phyloP scores from a whole-genome alignment of 2,329 filamentous ascomycete genomes.

The Apiospora aurea region DNA sequence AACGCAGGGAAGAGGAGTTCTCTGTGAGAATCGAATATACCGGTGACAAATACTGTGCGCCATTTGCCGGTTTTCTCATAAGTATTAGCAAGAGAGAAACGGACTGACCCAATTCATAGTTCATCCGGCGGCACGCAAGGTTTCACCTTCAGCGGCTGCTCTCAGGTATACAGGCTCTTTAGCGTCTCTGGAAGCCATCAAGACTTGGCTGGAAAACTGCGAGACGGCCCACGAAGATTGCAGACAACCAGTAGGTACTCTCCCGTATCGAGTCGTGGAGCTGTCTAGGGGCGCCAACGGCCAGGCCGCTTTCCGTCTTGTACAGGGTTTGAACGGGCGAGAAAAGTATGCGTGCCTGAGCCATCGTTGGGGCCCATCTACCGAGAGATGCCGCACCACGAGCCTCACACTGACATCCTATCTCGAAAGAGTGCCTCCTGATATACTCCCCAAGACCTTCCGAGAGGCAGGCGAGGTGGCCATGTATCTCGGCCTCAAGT shows the following conservation, averaged over 20 bases:
- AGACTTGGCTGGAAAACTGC: neutral
- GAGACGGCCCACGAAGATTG: neutral
- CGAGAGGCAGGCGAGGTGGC: constrained; percentile 21
- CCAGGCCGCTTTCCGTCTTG: neutral
- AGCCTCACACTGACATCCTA: neutral
- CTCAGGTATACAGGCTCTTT: neutral
- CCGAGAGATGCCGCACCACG: neutral
- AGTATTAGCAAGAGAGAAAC: neutral
- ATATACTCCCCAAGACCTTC: constrained; percentile 15
- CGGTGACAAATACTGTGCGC: neutral
- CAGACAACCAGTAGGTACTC: neutral
- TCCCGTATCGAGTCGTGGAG: neutral
- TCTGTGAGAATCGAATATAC: neutral
- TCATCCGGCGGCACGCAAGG: neutral
- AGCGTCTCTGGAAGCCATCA: neutral
- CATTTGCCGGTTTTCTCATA: neutral
- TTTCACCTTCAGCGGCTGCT: neutral
- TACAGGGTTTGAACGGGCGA: neutral
- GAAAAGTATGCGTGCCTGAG: constrained; percentile 12
- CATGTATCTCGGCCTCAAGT: constrained; percentile 14
- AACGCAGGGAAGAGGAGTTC: neutral
- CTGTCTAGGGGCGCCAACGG: neutral
- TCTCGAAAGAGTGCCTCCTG: neutral
- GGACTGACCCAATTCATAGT: neutral
- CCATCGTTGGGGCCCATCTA: constrained; percentile 8